phyloP scores from a whole-genome alignment of 495 filamentous ascomycete genomes.

The Podospora tetraspora region DNA sequence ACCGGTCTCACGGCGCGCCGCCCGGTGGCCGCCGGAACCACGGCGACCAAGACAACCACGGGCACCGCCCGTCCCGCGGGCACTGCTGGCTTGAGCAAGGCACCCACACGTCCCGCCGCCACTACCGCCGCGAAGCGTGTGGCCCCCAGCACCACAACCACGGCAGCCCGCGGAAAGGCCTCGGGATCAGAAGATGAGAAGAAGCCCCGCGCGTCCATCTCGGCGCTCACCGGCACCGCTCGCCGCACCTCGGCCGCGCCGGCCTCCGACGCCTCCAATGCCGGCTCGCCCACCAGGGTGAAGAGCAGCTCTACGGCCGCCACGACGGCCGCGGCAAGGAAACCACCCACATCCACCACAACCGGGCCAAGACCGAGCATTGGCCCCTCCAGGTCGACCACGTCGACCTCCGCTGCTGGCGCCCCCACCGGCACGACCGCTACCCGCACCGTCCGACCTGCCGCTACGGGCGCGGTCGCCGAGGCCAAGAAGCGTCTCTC shows the following conservation, averaged over 20 bases:
- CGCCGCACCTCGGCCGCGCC: constrained; percentile 37
- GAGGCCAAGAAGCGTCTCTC: constrained; percentile 51
- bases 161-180: constrained; percentile 33
- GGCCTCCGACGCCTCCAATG: constrained; percentile 21
- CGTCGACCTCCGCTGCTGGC: constrained; percentile 21
- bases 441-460: constrained; percentile 30
- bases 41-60: constrained; percentile 37
- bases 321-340: constrained; percentile 37
- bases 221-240: constrained; percentile 33
- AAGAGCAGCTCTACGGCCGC: constrained; percentile 28
- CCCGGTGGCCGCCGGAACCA: constrained; percentile 12
- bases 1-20: constrained; percentile 16
- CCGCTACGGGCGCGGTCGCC: constrained; percentile 30
- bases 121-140: constrained; percentile 35
- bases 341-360: constrained; percentile 32
- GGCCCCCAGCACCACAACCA: constrained; percentile 26
- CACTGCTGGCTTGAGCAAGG: constrained; percentile 30
- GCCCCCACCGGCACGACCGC: constrained; percentile 25
- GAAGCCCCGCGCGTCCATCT: constrained; percentile 28
- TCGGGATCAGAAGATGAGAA: constrained; percentile 47
- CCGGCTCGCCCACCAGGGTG: constrained; percentile 39
- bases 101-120: constrained; percentile 34
- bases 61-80: constrained; percentile 35
- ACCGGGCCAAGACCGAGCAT: constrained; percentile 26
- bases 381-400: constrained; percentile 21